Base-by-base conservation (phyloP, 495 filamentous ascomycete species). In the Viridothelium virens region DNA sequence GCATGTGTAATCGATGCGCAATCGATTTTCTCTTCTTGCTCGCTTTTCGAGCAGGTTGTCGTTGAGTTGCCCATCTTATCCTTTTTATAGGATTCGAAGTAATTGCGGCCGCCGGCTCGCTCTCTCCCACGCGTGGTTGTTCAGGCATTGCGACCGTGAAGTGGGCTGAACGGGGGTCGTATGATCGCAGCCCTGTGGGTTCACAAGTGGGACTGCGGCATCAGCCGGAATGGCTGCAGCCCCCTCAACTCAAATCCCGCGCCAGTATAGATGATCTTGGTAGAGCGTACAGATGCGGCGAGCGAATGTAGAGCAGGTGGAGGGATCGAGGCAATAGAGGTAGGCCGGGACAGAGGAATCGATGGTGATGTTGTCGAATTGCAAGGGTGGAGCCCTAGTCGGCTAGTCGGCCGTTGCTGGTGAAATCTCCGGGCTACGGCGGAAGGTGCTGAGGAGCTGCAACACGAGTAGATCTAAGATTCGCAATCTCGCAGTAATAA, bases 21-120 rank as follows among this genome's bases (percentile, higher is more conserved):
- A 99, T 87, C 64, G 90, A 93, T 61, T 89, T 82, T 66, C 94
- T 88, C 80, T 97, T 97, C 72, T 83, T 79, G 71, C 85, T 76
- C 39, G 87, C 90, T 74, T 86, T 88, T 76, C 85, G 80, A 66
- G 89, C 87, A 63, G 83, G 86, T 68, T 87, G 81, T 72, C 90
- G 87, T 69, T 91, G 90, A 38, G 94, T 97, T 64, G 94, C 94
- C 94, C 94, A 99, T 87, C 95, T 82, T 73, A 91, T 86, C 73
- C 91, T 81, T 77, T 89, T 87, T 38, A 82, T 83, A 11, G 85
- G 84, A 67, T 81, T 76, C 39, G 75, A 74, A 39, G 70, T 71
- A 4, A 56, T 61, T 37, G 70, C 66, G 36, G 61, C 66, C 39
- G 68, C 59, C 1, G 66, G 66, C 66, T 79, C 72, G 67, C 65